Evolutionary conservation across 208 protist genomes (phyloP).

Genomic region (Hexamita inflata): DNA sequence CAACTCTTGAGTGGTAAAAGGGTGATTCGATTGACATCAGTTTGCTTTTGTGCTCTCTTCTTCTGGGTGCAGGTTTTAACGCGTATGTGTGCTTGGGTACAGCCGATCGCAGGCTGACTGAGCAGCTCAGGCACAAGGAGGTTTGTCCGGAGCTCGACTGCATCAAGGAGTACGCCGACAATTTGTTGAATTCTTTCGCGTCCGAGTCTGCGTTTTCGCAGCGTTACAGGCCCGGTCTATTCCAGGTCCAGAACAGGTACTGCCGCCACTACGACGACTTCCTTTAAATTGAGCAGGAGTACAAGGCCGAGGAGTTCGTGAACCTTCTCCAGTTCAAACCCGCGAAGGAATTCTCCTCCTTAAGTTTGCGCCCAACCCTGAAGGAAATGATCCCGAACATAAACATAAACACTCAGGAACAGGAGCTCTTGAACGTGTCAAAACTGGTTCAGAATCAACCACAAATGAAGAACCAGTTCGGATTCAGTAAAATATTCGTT

Average conservation of each 20-base stretch:
- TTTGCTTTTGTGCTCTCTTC: slow-evolving; percentile 58
- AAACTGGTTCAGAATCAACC: too few species aligned
- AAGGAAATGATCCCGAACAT: too few species aligned
- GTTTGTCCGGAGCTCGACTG: too few species aligned
- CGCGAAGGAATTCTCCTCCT: too few species aligned
- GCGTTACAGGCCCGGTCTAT: not conserved
- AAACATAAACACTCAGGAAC: too few species aligned
- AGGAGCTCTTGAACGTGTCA: too few species aligned
- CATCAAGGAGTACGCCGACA: not conserved
- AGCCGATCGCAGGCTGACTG: slow-evolving; percentile 37
- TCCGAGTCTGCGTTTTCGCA: not conserved
- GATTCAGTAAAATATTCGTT: too few species aligned
- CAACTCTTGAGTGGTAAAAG: slow-evolving; percentile 61
- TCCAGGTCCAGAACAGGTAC: not conserved
- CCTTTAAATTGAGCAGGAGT: not conserved
- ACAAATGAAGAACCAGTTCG: too few species aligned
- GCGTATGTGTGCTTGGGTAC: slow-evolving; percentile 67
- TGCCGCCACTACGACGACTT: not conserved
- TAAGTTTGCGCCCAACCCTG: too few species aligned
- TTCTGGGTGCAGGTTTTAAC: slow-evolving; percentile 66
- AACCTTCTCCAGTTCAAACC: too few species aligned
- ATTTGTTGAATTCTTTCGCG: not conserved
- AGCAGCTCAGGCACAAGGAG: not conserved
- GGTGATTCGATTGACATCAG: slow-evolving; percentile 66
- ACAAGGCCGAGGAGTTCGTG: not conserved